Evolutionary conservation across 805 yeast species (phyloP), one percentile per base, ranked within the genome.

Genomic region (Ogataea pilisensis): DNA sequence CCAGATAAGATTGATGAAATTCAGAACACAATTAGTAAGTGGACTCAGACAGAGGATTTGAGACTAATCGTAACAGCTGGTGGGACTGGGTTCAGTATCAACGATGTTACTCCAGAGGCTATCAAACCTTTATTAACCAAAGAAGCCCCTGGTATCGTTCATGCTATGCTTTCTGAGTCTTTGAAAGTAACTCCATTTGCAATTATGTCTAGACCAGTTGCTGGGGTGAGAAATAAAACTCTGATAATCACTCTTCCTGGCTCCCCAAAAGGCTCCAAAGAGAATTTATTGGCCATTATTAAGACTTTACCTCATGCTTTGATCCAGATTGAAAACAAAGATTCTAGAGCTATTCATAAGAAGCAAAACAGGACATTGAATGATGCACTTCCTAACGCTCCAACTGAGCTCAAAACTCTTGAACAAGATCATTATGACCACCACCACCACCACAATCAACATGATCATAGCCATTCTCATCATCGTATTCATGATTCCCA

Each of bases 51-150:
- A 3, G 52, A 46, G 11, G 50, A 44, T 4, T 14, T 58, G n/a
- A 37, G 51, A 16, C 45, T 73, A 16, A 55, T 75, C 8, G 31
- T 75, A n/a, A 70, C 78, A 1, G 57, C 71, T 22, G 81, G 81
- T 4, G 80, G 81, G 0, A 75, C 81, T 0, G 80, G 81, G 5
- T 72, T 75, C 51, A 54, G 71, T 2, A 49, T 47, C 4, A 50
- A 61, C 6, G 81, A 75, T 52, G 51, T 60, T 7, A 74, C 81
- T 2, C 80, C 80, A 0, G 81, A 75, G 38, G 76, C 78, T 1
- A 57, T 75, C 6, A 55, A 46, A 38, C 67, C 72, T 4, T 35
- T 75, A 27, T 31, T 75, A 1, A 66, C 69, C 13, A 64, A 57
- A 38, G 64, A 66, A 31, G 76, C 80, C 0, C 73, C 76, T 2